These are phyloP conservation scores for Arctium minus DNA, from an alignment of 129 eudicot genomes.

Conservation along the genomic window DNA sequence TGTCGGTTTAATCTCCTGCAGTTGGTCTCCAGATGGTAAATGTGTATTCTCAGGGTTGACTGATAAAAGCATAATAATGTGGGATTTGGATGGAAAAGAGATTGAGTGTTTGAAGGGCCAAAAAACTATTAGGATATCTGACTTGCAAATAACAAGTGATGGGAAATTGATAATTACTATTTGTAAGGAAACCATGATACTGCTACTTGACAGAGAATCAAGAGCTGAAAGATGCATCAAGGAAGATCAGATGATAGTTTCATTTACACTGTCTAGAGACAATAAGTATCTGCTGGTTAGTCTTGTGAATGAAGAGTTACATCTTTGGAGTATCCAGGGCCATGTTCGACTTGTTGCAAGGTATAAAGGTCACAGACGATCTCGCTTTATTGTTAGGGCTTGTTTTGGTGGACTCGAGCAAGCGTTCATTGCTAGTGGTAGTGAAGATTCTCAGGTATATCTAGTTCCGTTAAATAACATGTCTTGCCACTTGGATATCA, in stretches of 20 bases:
- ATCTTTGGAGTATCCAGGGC: slow-evolving; percentile 87
- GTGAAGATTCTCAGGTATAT: slow-evolving; percentile 95
- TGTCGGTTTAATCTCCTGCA: slow-evolving; percentile 69
- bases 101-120: slow-evolving; percentile 78
- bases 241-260: slow-evolving; percentile 72
- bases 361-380: slow-evolving; percentile 84
- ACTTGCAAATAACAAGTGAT: slow-evolving; percentile 58
- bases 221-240: slow-evolving; percentile 59
- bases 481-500: not conserved
- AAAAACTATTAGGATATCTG: slow-evolving; percentile 55
- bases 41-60: slow-evolving; percentile 62
- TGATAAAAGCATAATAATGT: slow-evolving; percentile 79
- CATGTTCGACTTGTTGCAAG: slow-evolving; percentile 50
- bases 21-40: slow-evolving; percentile 81
- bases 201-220: slow-evolving; percentile 68
- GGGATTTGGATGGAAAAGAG: slow-evolving; percentile 88
- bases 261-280: slow-evolving; percentile 72
- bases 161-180: slow-evolving; percentile 53
- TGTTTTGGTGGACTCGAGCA: slow-evolving; percentile 95
- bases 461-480: not conserved
- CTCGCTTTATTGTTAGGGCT: slow-evolving; percentile 74
- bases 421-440: slow-evolving; percentile 88
- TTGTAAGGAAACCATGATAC: slow-evolving; percentile 56
- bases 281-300: slow-evolving; percentile 62
- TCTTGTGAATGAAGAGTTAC: slow-evolving; percentile 74